Evolutionary conservation across 106 monocot species (phyloP), one percentile per base, ranked within the genome.

Genomic region (Allium fistulosum): DNA sequence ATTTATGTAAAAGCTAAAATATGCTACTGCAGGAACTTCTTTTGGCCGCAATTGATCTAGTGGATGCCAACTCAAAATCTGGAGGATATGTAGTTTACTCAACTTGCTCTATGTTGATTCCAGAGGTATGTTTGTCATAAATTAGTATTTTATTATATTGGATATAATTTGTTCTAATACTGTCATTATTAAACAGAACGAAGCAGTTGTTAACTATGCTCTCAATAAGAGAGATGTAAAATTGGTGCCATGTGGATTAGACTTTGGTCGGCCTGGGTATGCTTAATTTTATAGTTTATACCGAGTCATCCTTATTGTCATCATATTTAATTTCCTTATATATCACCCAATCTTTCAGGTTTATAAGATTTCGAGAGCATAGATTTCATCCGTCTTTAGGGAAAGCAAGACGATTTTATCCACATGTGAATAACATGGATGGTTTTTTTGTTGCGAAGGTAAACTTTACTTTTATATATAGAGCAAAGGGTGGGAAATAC

Each of bases 381-480:
- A 78, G 97, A 18, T 92, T 97, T 77, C 97, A 97, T 80, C 81
- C 92, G 11, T 92, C 97, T 62, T 66, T 97, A 65, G 89, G 86
- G 22, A 89, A 97, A 76, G 90, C 97, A 62, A 89, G 92, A 59
- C 80, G 97, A 2, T 97, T 92, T 79, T 97, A 97, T 82, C 97
- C 97, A 48, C 97, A 97, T 81, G 97, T 92, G 15, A 92, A 97
- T 66, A 97, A 97, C 71, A 97, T 97, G 97, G 97, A 97, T 74
- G 97, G 92, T 45, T 97, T 92, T 75, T 97, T 97, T 77, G 91
- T 97, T 9, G 96, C 96, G 4, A 97, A 97, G 96, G 96, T 97
- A 72, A 74, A 15, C 10, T 12, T n/a, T n/a, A n/a, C n/a, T n/a
- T n/a, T n/a, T n/a, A n/a, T n/a, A n/a, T n/a, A n/a, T n/a, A n/a